These are phyloP conservation scores for Aspergillus nomiae DNA, from an alignment of 2,329 filamentous ascomycete genomes.

Conservation along the genomic window DNA sequence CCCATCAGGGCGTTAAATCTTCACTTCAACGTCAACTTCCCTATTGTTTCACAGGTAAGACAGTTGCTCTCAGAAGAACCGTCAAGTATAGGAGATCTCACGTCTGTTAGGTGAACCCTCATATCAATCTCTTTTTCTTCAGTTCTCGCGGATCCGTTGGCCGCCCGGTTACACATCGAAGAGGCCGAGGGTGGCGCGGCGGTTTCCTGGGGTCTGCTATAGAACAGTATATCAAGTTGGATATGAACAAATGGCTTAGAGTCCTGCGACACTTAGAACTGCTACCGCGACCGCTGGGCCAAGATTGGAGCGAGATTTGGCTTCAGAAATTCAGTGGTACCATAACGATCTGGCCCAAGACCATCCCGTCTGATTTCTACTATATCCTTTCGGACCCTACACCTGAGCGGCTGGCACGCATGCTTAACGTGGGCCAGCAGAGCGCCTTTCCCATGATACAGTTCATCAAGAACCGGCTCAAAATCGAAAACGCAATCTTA, in stretches of 20 bases:
- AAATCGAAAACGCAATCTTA: conserved; percentile 71
- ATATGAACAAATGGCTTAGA: conserved; percentile 96
- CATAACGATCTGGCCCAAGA: conserved; percentile 94
- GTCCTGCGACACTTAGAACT: conserved; percentile 91
- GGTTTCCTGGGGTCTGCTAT: conserved; percentile 90
- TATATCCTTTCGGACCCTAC: conserved; percentile 85
- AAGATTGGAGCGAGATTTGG: conserved; percentile 97
- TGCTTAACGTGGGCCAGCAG: conserved; percentile 89
- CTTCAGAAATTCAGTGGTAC: conserved; percentile 93
- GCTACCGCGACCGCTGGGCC: conserved; percentile 82
- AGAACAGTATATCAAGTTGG: conserved; percentile 94
- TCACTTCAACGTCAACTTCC: conserved; percentile 98
- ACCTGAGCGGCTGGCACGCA: conserved; percentile 72
- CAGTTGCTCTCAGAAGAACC: neutral
- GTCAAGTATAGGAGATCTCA: neutral
- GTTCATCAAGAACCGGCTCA: conserved; percentile 85
- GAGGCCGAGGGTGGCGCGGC: conserved; percentile 91
- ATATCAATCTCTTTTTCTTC: conserved; percentile 99
- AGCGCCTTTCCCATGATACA: conserved; percentile 88
- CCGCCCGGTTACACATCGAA: conserved; percentile 88
- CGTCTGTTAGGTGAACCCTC: conserved; percentile 77
- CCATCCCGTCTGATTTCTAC: conserved; percentile 74
- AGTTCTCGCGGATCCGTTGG: conserved; percentile 89
- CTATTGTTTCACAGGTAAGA: conserved; percentile 69
- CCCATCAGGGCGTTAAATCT: conserved; percentile 91